Evolutionary conservation across 1,284 basidiomycete genomes (phyloP), one percentile per base, ranked within the genome.

Genomic region (Anthracocystis panici-leucophaei): DNA sequence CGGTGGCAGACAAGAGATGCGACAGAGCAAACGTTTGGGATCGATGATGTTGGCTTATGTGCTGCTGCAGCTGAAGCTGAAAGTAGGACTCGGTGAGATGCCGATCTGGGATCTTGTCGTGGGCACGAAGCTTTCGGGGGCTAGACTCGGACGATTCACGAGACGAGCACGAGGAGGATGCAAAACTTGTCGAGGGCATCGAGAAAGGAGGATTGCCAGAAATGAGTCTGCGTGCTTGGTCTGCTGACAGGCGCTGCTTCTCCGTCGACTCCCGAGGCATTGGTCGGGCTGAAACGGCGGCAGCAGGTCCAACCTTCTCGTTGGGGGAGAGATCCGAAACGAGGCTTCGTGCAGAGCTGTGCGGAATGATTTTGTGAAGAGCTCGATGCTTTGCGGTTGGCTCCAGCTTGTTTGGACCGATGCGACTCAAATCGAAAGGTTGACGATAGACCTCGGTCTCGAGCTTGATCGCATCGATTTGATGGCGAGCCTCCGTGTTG

Each of bases 81-180:
- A 76, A 76, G 58, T 72, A 69, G 16, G 57, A 55, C 11, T 76
- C 69, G 25, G 69, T 65, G 49, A 76, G 23, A 3, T 62, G 59
- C 31, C 35, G 55, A 42, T 75, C 72, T 10, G 66, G 23, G 27
- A 75, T 60, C 54, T 75, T 75, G 33, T 55, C 53, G 3, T 60
- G 71, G 7, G 61, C 14, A 6, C 71, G 57, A 20, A 74, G 55
- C 52, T 59, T 50, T 18, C 65, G 57, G 25, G 52, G 5, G 20
- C 23, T 42, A n/a, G 45, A 7, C 12, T 45, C 57, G 21, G 57
- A 56, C 6, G 65, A 45, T 11, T 16, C 40, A 42, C 48, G 44
- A 27, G 58, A 56, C 10, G 55, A 48, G 14, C 14, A 2, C 9
- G 23, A n/a, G 4, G 21, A 25, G n/a, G 44, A 20, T 5, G 45